Evolutionary conservation across 495 filamentous ascomycete species (phyloP), one percentile per base, ranked within the genome.

Genomic region (Podospora fimiseda): DNA sequence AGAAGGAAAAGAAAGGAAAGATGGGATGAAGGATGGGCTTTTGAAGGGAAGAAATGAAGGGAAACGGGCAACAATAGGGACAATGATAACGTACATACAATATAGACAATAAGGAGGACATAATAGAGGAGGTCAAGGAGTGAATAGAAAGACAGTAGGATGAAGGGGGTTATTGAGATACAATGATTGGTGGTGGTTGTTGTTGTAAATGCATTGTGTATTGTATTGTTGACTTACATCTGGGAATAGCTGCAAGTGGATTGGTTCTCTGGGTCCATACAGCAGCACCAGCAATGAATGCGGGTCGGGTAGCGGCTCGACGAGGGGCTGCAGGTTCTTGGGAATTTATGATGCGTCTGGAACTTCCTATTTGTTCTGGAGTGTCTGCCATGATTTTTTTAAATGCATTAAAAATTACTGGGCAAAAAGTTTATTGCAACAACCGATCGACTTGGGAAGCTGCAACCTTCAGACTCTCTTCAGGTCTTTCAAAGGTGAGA

Each of bases 151-250:
- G 39, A 40, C 14, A 2, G 18, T 2, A 40, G 18, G 38, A 13
- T 8, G 20, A 42, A 42, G 14, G 8, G 15, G 14, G 39, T n/a
- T n/a, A n/a, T n/a, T n/a, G n/a, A n/a, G 27, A 6, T 33, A 6
- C 11, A 6, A 11, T 5, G 6, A 33, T 5, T 33, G 27, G 27
- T 33, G 27, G 27, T 33, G 27, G 27, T 33, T 5, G 27, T 33
- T 5, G 27, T 33, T 5, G 27, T 33, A 11, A 33, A 30, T 24
- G 42, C 36, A 49, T 13, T 24, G 14, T n/a, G 18, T 43, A 20
- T 1, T 16, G 18, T 7, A 9, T 21, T 23, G 9, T 22, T 44
- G 2, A 62, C 62, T 64, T 60, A 64, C 62, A 58, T 11, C 30
- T 52, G 18, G 47, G 46, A 30, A 62, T 55, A 15, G 56, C 27